A percentile compares a stretch with the other conserved stretches of the same genome.
Conservation (phyloP, 2,329 filamentous ascomycete genomes). For the Aspergillus japonicus region DNA sequence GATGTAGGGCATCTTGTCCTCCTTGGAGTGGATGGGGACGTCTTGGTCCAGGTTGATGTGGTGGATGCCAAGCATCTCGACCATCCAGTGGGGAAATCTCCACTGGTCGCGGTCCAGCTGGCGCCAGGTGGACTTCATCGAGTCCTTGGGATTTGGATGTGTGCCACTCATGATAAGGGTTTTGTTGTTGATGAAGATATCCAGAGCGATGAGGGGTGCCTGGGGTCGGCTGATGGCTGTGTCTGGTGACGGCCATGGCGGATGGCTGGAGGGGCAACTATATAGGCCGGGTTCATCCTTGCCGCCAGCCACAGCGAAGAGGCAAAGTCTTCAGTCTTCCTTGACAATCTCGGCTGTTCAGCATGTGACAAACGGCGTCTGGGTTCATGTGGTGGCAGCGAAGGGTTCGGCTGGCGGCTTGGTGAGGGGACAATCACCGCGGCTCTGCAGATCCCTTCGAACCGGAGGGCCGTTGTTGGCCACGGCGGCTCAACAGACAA, state of each 20-base stretch:
- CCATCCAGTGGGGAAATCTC: slow-evolving; percentile 33
- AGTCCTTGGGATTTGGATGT: slow-evolving; percentile 31
- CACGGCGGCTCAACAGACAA: neutral
- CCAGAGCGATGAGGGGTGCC: too few species aligned
- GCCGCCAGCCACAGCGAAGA: neutral
- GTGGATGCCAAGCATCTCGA: slow-evolving; percentile 33
- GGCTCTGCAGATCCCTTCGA: slow-evolving; percentile 16
- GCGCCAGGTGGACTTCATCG: slow-evolving; percentile 46
- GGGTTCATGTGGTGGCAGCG: slow-evolving; percentile 2
- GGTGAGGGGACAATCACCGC: slow-evolving; percentile 8
- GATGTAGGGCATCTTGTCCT: slow-evolving; percentile 44
- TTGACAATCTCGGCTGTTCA: neutral
- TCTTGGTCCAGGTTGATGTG: slow-evolving; percentile 28
- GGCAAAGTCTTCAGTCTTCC: neutral
- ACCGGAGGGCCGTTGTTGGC: slow-evolving; percentile 2
- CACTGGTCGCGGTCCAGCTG: slow-evolving; percentile 27
- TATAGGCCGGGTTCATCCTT: neutral
- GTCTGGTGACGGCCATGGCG: neutral
- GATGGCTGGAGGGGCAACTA: neutral
- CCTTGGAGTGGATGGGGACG: slow-evolving; percentile 43
- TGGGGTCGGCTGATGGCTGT: neutral
- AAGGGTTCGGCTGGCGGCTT: neutral
- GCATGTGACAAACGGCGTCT: neutral
- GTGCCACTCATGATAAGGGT: slow-evolving; percentile 12
- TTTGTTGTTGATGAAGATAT: neutral